Conservation (phyloP, 805 yeast genomes). For the Wickerhamomyces tratensis region DNA sequence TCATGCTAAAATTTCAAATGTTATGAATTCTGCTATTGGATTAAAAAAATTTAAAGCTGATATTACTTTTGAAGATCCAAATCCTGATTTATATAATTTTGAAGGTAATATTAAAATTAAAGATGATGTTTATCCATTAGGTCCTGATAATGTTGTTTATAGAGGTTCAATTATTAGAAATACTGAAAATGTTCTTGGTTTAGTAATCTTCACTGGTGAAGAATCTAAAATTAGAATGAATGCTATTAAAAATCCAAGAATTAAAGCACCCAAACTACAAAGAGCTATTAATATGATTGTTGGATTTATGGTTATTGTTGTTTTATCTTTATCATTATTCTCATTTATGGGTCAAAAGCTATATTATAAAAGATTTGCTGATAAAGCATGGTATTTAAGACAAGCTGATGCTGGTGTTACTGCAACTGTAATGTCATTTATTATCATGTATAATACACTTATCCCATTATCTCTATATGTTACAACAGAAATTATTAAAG, state of each 20-base stretch:
- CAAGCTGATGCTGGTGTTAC: constrained; percentile 75
- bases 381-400: constrained; percentile 63
- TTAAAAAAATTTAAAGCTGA: constrained; percentile 40
- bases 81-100: constrained; percentile 80
- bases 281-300: constrained; percentile 75
- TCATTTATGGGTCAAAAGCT: constrained; percentile 74
- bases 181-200: constrained; percentile 63
- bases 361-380: constrained; percentile 27
- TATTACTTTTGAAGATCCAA: constrained; percentile 82
- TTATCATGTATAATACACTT: constrained; percentile 94
- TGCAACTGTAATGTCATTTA: constrained; percentile 88
- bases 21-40: constrained; percentile 38
- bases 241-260: constrained; percentile 80
- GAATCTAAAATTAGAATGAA: constrained; percentile 95
- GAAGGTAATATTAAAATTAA: constrained; percentile 59
- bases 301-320: constrained; percentile 78
- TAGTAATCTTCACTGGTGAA: constrained; percentile 90
- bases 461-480: constrained; percentile 93
- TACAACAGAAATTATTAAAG: constrained; percentile 92
- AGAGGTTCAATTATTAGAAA: constrained; percentile 88
- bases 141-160: constrained; percentile 76
- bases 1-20: constrained; percentile 48
- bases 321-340: constrained; percentile 62
- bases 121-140: constrained; percentile 43
- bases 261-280: constrained; percentile 90